A percentile compares a stretch with the other conserved stretches of the same genome.
phyloP scores from a whole-genome alignment of 495 filamentous ascomycete genomes.

The Friedmanniomyces endolithicus region DNA sequence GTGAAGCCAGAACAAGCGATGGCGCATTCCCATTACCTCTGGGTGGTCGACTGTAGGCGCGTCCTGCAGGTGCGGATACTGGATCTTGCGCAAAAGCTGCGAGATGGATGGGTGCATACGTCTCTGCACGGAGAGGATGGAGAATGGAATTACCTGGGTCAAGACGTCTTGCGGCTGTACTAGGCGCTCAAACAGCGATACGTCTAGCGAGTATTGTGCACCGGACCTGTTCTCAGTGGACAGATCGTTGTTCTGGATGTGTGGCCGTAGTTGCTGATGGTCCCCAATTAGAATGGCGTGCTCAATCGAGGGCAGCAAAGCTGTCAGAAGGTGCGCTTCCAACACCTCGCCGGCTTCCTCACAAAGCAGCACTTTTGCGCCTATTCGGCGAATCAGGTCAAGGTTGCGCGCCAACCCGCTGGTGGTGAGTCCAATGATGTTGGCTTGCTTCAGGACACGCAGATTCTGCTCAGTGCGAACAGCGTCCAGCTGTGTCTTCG shows the following conservation, averaged over 20 bases:
- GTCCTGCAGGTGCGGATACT: conserved; percentile 57
- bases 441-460: conserved; percentile 38
- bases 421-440: conserved; percentile 68
- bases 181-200: conserved; percentile 58
- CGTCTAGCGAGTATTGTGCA: conserved; percentile 47
- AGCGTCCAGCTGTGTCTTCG: neutral
- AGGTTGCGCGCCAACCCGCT: conserved; percentile 58
- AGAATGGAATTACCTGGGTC: conserved; percentile 38
- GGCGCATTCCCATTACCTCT: conserved; percentile 50
- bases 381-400: conserved; percentile 45
- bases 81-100: conserved; percentile 28
- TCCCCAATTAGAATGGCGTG: conserved; percentile 70
- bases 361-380: conserved; percentile 56
- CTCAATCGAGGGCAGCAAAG: conserved; percentile 56
- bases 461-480: conserved; percentile 35
- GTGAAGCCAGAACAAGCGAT: conserved; percentile 62
- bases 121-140: conserved; percentile 51
- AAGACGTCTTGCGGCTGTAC: conserved; percentile 33
- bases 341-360: conserved; percentile 74
- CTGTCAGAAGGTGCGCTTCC: conserved; percentile 56
- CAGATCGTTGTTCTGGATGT: conserved; percentile 48
- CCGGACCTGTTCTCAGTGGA: conserved; percentile 46
- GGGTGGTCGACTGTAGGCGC: conserved; percentile 39
- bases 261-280: conserved; percentile 59
- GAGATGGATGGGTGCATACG: conserved; percentile 43